Conservation (phyloP, 1,139 yeast species). For the Pichia sp. region DNA sequence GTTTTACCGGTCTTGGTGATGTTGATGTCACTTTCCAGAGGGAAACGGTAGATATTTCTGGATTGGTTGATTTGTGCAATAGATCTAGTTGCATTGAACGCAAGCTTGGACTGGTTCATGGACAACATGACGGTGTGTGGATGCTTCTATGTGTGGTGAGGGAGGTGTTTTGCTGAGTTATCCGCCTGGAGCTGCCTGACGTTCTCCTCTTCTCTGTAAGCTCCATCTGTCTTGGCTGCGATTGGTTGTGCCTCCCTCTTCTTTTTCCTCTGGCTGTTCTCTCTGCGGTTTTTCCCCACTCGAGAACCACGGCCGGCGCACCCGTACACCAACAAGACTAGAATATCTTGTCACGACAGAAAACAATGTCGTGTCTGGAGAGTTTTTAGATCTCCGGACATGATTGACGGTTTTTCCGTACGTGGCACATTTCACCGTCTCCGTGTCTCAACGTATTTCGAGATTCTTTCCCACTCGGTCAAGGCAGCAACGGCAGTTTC, state of each 20-base stretch:
- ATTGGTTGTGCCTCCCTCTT: not conserved
- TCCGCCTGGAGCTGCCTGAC: not conserved
- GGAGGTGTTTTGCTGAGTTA: not conserved
- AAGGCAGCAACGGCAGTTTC: not conserved
- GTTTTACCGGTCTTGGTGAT: conserved; percentile 76
- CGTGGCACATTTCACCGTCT: not conserved
- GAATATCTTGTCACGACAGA: not conserved
- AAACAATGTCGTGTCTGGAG: not conserved
- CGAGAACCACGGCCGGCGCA: not conserved
- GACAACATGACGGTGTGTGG: conserved; percentile 11
- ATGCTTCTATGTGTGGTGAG: not conserved
- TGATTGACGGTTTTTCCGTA: not conserved
- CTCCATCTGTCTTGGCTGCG: conserved; percentile 1
- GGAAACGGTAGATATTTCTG: conserved; percentile 29
- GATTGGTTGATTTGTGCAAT: conserved; percentile 14
- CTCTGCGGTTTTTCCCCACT: not conserved
- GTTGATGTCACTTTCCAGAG: conserved; percentile 57
- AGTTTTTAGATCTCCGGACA: not conserved
- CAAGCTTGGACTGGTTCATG: conserved; percentile 13
- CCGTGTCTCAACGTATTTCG: not conserved
- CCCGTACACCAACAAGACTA: not conserved
- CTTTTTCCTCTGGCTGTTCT: not conserved
- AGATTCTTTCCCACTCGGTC: not conserved
- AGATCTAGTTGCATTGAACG: conserved; percentile 14
- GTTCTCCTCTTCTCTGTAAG: not conserved